A percentile compares a stretch with the other conserved stretches of the same genome.
Evolutionary conservation across 1,284 basidiomycete genomes (phyloP).

Genomic region (Malassezia yamatoensis): DNA sequence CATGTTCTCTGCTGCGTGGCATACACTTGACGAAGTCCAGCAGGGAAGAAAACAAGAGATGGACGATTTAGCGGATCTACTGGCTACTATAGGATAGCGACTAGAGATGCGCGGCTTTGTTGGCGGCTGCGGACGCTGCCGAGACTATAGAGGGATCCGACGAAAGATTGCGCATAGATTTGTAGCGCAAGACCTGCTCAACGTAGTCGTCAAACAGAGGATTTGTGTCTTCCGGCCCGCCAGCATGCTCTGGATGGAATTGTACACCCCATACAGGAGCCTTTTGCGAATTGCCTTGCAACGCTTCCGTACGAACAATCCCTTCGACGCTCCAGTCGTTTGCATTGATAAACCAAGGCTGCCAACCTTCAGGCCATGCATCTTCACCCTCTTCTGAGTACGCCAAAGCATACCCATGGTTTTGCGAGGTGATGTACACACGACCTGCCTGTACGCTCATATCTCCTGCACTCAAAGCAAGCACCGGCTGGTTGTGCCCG

Average conservation of each 20-base stretch:
- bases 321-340: constrained; percentile 46
- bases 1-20: constrained; percentile 28
- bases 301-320: constrained; percentile 30
- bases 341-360: constrained; percentile 46
- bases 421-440: constrained; percentile 77
- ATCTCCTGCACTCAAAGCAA: constrained; percentile 78
- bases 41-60: constrained; percentile 33
- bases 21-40: constrained; percentile 25
- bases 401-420: constrained; percentile 51
- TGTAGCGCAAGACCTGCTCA: constrained; percentile 36
- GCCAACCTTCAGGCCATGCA: constrained; percentile 43
- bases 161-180: constrained; percentile 19
- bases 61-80: constrained; percentile 38
- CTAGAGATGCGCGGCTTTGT: background rate
- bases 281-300: constrained; percentile 14
- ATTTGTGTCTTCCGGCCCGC: constrained; percentile 45
- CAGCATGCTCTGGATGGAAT: constrained; percentile 46
- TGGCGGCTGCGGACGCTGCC: background rate
- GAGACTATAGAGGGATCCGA: background rate
- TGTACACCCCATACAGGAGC: constrained; percentile 44
- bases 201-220: constrained; percentile 45
- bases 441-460: constrained; percentile 79
- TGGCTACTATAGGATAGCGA: constrained; percentile 27
- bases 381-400: constrained; percentile 25
- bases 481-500: constrained; percentile 97